These are phyloP conservation scores for Melastoma candidum DNA, from an alignment of 441 rosid species.

Conservation along the genomic window DNA sequence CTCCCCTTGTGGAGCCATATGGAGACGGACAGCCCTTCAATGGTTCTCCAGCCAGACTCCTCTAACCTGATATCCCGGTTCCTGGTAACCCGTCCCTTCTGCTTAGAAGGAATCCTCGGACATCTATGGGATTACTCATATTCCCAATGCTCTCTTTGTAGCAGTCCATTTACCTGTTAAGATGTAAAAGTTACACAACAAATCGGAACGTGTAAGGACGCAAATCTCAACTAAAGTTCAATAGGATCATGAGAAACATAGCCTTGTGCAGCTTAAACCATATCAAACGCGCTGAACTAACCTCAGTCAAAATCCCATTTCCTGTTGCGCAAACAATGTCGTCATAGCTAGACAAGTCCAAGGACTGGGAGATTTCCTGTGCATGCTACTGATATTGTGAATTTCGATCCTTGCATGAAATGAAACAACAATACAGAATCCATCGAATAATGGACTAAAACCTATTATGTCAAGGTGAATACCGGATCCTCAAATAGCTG, in stretches of 20 bases:
- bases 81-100: constrained; percentile 38
- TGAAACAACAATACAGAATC: no score
- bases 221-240: background rate
- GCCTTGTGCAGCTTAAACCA: background rate
- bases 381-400: constrained; percentile 75
- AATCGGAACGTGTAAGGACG: background rate
- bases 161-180: constrained; percentile 94
- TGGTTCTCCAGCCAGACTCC: constrained; percentile 59
- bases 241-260: background rate
- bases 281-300: constrained; percentile 18
- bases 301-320: constrained; percentile 91
- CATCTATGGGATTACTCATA: constrained; percentile 62
- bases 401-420: constrained; percentile 22
- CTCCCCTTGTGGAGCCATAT: constrained; percentile 98
- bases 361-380: constrained; percentile 44
- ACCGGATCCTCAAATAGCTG: no score
- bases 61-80: constrained; percentile 40
- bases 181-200: constrained; percentile 8
- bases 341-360: constrained; percentile 61
- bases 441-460: no score
- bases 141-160: constrained; percentile 77
- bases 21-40: constrained; percentile 78
- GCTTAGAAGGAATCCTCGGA: constrained; percentile 21
- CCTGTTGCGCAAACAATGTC: constrained; percentile 95
- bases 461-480: no score